Percentiles rank a stretch among this genome's conserved stretches.
Evolutionary conservation across 129 eudicot species (phyloP).

Genomic region (Pseudognaphalium luteoalbum): DNA sequence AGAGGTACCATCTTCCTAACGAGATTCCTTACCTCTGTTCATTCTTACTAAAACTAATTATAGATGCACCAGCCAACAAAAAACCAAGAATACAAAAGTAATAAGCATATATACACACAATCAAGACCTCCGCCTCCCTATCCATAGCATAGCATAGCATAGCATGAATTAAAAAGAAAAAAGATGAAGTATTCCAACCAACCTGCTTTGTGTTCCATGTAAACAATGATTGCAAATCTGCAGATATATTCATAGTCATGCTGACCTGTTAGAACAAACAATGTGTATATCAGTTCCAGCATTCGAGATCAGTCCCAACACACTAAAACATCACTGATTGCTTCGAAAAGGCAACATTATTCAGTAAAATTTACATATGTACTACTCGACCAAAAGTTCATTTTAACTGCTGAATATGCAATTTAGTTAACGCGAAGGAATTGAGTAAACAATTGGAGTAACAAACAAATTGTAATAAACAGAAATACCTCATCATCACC

Average conservation of each 20-base stretch:
- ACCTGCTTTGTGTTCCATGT: conserved; percentile 99
- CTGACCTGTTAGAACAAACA: conserved; percentile 53
- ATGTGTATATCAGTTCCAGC: background rate
- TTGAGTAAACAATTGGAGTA: no score
- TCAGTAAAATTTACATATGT: no score
- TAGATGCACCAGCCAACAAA: background rate
- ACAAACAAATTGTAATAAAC: no score
- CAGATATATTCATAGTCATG: conserved; percentile 75
- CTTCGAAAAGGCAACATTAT: background rate
- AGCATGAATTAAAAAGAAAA: background rate
- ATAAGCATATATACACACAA: no score
- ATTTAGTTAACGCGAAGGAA: no score
- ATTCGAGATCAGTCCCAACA: background rate
- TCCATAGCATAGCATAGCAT: no score
- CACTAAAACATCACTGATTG: background rate
- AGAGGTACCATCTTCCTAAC: background rate
- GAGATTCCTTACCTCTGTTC: background rate
- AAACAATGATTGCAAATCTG: conserved; percentile 75
- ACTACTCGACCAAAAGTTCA: no score
- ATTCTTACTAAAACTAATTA: background rate
- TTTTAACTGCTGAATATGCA: no score
- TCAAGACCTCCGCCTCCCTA: no score
- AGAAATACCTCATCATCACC: conserved; percentile 82
- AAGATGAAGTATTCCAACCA: background rate
- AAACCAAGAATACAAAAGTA: no score